Base-by-base conservation (phyloP, 2,329 filamentous ascomycete genomes). In the Rosellinia necatrix region DNA sequence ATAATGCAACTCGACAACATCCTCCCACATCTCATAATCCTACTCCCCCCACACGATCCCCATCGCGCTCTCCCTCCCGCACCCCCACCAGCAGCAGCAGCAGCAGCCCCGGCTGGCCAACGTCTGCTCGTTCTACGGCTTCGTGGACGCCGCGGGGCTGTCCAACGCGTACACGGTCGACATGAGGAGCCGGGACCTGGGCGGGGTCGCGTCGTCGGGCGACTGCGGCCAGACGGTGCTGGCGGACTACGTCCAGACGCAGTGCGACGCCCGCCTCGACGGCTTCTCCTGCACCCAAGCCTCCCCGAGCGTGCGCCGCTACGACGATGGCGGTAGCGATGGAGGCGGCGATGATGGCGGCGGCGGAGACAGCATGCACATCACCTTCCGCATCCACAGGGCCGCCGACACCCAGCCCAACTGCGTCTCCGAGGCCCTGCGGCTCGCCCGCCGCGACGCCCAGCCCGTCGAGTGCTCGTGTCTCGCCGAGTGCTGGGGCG, bases 401-500 rank as follows among this genome's bases (percentile, higher is more conserved):
- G 40, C 38, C 2, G 27, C 37, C 15, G 9, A 34, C 10, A n/a
- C 29, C 9, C 59, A 63, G 43, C 61, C 61, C 8, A 37, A 37
- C 15, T 63, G 61, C 41, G 56, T 61, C 6, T 44, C 42, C 15
- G 43, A 55, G 10, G 60, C 52, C 3, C 29, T 63, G 13, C 42
- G 25, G 9, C 29, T 40, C 4, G 55, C 6, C 10, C 7, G n/a
- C 10, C 24, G 46, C 8, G 21, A 49, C 29, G 52, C 56, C n/a
- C 48, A 58, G 29, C 44, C 13, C 9, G 53, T 62, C 12, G 17
- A 58, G 12, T 63, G 60, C 19, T 4, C 25, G 7, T 63, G 60
- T 35, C 47, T 63, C 10, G 60, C 58, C 12, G 53, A 62, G 22
- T 62, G 60, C 13, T 58, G 50, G 57, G 9, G n/a, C n/a, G n/a